Base-by-base conservation (phyloP, 106 monocot species). In the Allium cepa region DNA sequence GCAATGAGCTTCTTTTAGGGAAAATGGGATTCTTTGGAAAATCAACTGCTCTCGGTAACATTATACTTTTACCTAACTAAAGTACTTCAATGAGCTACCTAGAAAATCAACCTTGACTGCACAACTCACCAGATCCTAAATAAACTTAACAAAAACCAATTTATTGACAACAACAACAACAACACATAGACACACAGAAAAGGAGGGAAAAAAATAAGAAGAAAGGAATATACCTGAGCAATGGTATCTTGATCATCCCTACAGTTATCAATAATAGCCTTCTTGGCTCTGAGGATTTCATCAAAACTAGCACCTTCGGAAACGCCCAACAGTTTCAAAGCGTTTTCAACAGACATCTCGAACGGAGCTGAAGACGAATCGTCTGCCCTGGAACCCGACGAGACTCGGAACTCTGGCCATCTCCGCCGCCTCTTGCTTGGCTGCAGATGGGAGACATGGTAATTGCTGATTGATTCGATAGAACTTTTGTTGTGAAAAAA, bases 281-380 rank as follows among this genome's bases (percentile, higher is more conserved):
- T 93, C 87, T 90, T 99, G 16, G 99, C 99, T 13, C 90, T 69
- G 22, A 99, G 73, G 62, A 99, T 85, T n/a, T 99, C 99, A 27
- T 99, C 93, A 57, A 99, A 99, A 48, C 93, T 83, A 3, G 99
- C 92, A 49, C 90, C 90, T 53, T 93, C 77, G 1, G 70, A 56
- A 5, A 99, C 83, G 9, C 99, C 99, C 11, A 99, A 81, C 2
- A 99, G 73, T 77, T 90, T 90, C 72, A 99, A 70, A 0, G 99
- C 99, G 80, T 76, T 79, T 82, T 93, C 90, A 16, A 87, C 45
- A 56, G 99, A 85, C 93, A 99, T 99, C 66, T 85, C 97, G 74
- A 63, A 99, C n/a, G 90, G 86, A 2, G 80, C 74, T 49, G 92
- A 86, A 8, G 88, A 91, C 14, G 81, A 79, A 72, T 90, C 87